Base-by-base conservation (phyloP, 2,329 filamentous ascomycete species). In the Talaromyces sp. region DNA sequence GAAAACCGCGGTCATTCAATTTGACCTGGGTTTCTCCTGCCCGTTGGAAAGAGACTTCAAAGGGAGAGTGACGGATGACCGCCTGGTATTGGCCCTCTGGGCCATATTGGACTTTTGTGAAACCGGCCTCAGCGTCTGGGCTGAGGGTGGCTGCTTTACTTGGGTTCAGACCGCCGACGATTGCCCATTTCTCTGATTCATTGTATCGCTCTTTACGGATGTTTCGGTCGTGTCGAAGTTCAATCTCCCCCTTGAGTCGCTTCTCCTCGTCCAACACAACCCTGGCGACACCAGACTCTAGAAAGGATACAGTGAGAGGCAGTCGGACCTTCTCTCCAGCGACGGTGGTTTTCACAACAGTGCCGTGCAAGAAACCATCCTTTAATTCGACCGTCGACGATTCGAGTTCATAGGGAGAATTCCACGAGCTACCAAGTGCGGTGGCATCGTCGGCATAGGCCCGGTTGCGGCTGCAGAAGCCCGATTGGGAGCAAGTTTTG, bases 401-500 rank as follows among this genome's bases (percentile, higher is more conserved):
- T 50, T 88, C 82, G 66, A 99, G 83, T 65, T 83, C 82, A 78
- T 98, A 99, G 0, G 94, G 94, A 7, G 92, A 88, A 67, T 82
- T 81, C 90, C 92, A 97, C 31, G 83, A 81, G 8, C 85, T 83
- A 63, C 86, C 87, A 61, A 86, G 79, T 50, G 85, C 79, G 53
- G 85, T 78, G 65, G 88, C 92, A 65, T 85, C 81, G 77, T 98
- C 93, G 73, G 95, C 95, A 73, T 90, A 93, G 44, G 86, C 90
- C 74, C 95, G 88, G 79, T 98, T 98, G 67, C 95, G 90, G 75
- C 92, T 95, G 80, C 95, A 99, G 81, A 99, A 99, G 70, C 95
- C 95, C 4, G 94, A 95, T 75, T 99, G 94, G 68, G 90, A 81
- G 80, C 95, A 99, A 70, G 90, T 96, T 75, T 98, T 99, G 84